Evolutionary conservation across 768 basidiomycete genomes (phyloP), one percentile per base, ranked within the genome.

Genomic region (Myochromella boudieri): DNA sequence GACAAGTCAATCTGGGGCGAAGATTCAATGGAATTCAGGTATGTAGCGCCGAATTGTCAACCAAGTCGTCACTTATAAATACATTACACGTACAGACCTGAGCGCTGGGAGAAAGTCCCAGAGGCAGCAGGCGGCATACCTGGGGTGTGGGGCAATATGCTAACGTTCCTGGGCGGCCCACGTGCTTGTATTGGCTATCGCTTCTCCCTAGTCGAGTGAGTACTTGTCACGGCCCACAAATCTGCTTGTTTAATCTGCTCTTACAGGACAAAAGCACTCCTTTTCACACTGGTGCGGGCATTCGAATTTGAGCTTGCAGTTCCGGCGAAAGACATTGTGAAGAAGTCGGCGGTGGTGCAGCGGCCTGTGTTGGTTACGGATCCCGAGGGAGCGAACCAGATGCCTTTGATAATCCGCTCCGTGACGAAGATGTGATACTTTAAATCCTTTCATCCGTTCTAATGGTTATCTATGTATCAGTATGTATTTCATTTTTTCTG

Each of bases 171-270:
- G 2, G 81, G 81, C 26, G 85, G 85, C 4, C 79, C 82, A 10
- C 72, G 75, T 15, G 73, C 81, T 0, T 88, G 85, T 49, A 85
- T 87, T 27, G 84, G 84, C 0, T 85, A 78, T 58, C 75, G 80
- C 3, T 86, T 86, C 58, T 70, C 85, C 11, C 61, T 85, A 15
- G 62, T 74, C 27, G 78, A 78, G 78, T 78, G 34, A 49, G 49
- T 3, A 40, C 29, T 14, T 5, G 45, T 17, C 17, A 29, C 22
- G 22, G n/a, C n/a, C n/a, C n/a, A n/a, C n/a, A n/a, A n/a, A n/a
- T n/a, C n/a, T n/a, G n/a, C n/a, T n/a, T n/a, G n/a, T n/a, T n/a
- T n/a, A n/a, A n/a, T n/a, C n/a, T n/a, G n/a, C n/a, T n/a, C n/a
- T n/a, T n/a, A n/a, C 25, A 69, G 68, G 48, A 62, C 58, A 54